These are phyloP conservation scores for Ustilago loliicola DNA, from an alignment of 1,284 basidiomycete species.

Conservation along the genomic window DNA sequence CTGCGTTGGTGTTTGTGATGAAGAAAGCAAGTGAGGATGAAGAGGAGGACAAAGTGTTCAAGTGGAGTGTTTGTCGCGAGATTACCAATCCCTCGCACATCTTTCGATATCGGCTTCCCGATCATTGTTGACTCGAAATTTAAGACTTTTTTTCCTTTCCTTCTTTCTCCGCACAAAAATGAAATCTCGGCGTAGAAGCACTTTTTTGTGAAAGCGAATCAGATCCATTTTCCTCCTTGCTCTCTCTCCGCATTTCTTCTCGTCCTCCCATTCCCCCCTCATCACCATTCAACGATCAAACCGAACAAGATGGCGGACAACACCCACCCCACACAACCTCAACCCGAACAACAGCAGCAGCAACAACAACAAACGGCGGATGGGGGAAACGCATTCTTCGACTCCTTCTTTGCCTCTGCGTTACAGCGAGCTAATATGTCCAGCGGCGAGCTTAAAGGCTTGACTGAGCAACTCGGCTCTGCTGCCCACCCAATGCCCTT, in stretches of 20 bases:
- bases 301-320: slow-evolving; percentile 5
- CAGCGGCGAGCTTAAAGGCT: slow-evolving; percentile 30
- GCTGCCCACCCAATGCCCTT: slow-evolving; percentile 29
- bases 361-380: neutral
- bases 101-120: neutral
- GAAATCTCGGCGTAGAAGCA: neutral
- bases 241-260: slow-evolving; percentile 8
- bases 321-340: neutral
- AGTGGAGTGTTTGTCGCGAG: neutral
- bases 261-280: neutral
- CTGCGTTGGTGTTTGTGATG: neutral
- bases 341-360: slow-evolving; percentile 4
- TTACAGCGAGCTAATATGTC: slow-evolving; percentile 52
- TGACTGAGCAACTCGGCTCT: slow-evolving; percentile 11
- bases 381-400: slow-evolving; percentile 47
- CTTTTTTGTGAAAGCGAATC: neutral
- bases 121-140: slow-evolving; percentile 2
- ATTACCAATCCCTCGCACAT: slow-evolving; percentile 13
- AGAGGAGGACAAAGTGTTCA: too few relatives aligned
- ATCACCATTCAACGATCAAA: neutral
- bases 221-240: neutral
- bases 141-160: slow-evolving; percentile 22
- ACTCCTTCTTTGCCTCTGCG: slow-evolving; percentile 51
- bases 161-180: slow-evolving; percentile 23
- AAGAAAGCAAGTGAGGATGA: too few relatives aligned